phyloP scores from a whole-genome alignment of 352 stramenopile genomes.

The Globisporangium spinosum region DNA sequence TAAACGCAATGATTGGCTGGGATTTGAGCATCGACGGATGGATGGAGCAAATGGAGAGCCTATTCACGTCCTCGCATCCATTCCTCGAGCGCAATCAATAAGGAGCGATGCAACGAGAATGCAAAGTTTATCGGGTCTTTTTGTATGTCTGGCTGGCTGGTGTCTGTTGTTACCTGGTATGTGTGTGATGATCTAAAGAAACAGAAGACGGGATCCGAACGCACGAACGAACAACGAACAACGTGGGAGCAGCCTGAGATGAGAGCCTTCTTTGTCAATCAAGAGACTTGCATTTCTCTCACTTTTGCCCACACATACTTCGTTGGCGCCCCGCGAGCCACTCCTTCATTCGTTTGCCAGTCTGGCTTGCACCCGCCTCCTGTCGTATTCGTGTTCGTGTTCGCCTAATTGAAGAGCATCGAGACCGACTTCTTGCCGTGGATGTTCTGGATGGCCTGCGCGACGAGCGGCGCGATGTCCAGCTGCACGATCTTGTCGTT shows the following conservation, averaged over 20 bases:
- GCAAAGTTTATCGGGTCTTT: not conserved
- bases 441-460: conserved; percentile 99
- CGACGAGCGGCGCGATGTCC: conserved; percentile 96
- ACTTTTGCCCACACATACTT: not conserved
- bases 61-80: not conserved
- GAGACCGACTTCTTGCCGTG: conserved; percentile 99
- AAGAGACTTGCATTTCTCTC: not conserved
- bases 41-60: not conserved
- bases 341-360: not conserved
- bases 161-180: not conserved
- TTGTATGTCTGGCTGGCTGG: not conserved
- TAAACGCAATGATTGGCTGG: not conserved
- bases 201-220: not conserved
- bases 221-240: not conserved
- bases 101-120: not conserved
- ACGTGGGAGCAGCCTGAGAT: not conserved
- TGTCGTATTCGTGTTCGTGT: not conserved
- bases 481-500: conserved; percentile 99
- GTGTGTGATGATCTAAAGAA: conserved; percentile 9
- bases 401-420: conserved; percentile 97
- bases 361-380: not conserved
- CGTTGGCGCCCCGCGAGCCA: not conserved
- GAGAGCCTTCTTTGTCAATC: not conserved
- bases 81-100: not conserved
- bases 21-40: not conserved